Evolutionary conservation across 441 rosid species (phyloP), one percentile per base, ranked within the genome.

Genomic region (Euphorbia celastroides): DNA sequence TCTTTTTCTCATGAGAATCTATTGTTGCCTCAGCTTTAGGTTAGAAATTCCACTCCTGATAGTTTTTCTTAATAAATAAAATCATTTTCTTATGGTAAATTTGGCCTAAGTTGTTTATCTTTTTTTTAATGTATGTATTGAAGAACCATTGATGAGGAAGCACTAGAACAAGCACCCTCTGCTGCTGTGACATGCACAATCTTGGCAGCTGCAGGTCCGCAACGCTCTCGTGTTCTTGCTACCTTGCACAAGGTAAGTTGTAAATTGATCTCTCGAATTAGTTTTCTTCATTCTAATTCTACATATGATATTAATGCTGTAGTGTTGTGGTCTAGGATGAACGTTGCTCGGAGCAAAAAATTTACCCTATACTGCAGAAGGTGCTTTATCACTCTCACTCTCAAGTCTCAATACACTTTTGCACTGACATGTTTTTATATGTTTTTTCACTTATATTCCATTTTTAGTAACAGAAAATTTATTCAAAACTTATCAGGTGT

Each of bases 161-260:
- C 97, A 42, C 67, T 87, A 72, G 96, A 92, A 79, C 96, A 87
- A 67, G 98, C 99, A 64, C 77, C 92, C 36, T 79, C 96, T 31
- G 96, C 96, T 84, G 97, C 98, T 77, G 96, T 95, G 73, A 95
- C 99, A 56, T 88, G 97, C 73, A 92, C 99, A 64, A 92, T 92
- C 75, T 81, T 92, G 80, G 99, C 96, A 75, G 99, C 90, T 69
- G 99, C 97, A 0, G 98, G 98, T 75, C 99, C 99, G 80, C 99
- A 88, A 69, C 92, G 98, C 31, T 95, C 99, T 64, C 93, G 97
- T 76, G 97, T 95, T 69, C 98, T 95, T 72, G 98, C 98, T 31
- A 92, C 97, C 70, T 75, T 92, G 55, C 92, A 95, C 79, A 95
- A 92, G 81, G 99, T 92, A 84, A 79, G 30, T 60, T 56, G 32